A percentile compares a stretch with the other conserved stretches of the same genome.
Evolutionary conservation across 2,329 filamentous ascomycete species (phyloP).

Genomic region (Fusarium sororula): DNA sequence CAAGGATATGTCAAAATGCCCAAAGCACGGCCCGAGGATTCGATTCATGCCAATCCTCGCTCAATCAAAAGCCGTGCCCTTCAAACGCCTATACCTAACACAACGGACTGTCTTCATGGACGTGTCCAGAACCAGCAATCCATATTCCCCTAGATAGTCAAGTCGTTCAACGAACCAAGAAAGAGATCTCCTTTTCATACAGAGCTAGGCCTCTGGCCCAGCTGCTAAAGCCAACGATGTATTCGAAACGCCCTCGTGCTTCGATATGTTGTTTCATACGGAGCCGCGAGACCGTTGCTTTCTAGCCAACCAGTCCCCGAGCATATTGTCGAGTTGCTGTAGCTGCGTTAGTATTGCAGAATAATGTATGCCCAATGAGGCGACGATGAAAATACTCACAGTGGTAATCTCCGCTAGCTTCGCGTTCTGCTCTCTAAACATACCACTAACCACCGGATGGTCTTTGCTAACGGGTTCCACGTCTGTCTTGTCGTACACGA

Average conservation of each 20-base stretch:
- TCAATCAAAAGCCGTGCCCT: constrained; percentile 23
- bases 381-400: constrained; percentile 54
- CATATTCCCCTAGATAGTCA: constrained; percentile 41
- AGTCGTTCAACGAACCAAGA: constrained; percentile 42
- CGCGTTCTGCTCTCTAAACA: constrained; percentile 89
- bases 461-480: constrained; percentile 82
- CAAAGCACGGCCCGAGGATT: constrained; percentile 31
- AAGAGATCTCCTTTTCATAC: constrained; percentile 22
- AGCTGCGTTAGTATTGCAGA: constrained; percentile 23
- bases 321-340: constrained; percentile 84
- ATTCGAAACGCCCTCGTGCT: background rate
- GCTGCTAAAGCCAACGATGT: constrained; percentile 7
- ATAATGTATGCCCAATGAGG: background rate
- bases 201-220: constrained; percentile 12
- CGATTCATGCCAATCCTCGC: constrained; percentile 39
- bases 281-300: constrained; percentile 69
- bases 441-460: constrained; percentile 80
- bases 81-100: constrained; percentile 42
- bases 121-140: constrained; percentile 39
- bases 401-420: constrained; percentile 86
- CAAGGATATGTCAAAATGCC: constrained; percentile 15
- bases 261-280: constrained; percentile 45
- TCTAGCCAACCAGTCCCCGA: constrained; percentile 81
- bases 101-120: constrained; percentile 36
- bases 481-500: constrained; percentile 92